Evolutionary conservation across 2,329 filamentous ascomycete species (phyloP).

Genomic region (Neopestalotiopsis sp.): DNA sequence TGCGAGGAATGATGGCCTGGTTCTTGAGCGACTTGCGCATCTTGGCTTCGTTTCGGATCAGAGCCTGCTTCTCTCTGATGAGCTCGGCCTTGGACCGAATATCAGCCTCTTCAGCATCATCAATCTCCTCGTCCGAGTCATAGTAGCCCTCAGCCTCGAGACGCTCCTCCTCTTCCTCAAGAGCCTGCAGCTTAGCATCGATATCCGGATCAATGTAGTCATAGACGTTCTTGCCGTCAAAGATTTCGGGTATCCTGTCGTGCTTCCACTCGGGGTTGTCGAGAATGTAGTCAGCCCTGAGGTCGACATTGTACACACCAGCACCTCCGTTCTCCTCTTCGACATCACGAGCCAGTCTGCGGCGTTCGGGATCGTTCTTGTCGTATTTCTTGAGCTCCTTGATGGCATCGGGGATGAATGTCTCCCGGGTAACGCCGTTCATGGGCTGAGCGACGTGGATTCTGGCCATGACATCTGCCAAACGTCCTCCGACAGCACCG

Average conservation of each 20-base stretch:
- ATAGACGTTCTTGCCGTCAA: conserved; percentile 96
- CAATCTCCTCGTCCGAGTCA: conserved; percentile 80
- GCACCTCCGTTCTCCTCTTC: conserved; percentile 93
- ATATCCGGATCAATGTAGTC: conserved; percentile 98
- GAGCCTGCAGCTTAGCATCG: conserved; percentile 85
- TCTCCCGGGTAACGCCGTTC: conserved; percentile 77
- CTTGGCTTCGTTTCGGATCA: conserved; percentile 92
- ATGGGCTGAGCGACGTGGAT: conserved; percentile 98
- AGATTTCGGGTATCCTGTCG: conserved; percentile 92
- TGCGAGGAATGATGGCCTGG: conserved; percentile 88
- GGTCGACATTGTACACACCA: conserved; percentile 93
- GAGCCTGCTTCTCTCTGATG: conserved; percentile 91
- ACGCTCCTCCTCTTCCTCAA: conserved; percentile 95
- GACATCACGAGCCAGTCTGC: conserved; percentile 80
- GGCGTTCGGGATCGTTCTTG: conserved; percentile 85
- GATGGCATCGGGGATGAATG: conserved; percentile 86
- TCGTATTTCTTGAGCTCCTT: conserved; percentile 87
- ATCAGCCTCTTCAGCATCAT: conserved; percentile 88
- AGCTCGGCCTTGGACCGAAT: conserved; percentile 90
- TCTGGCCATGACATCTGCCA: conserved; percentile 88
- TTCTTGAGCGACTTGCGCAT: conserved; percentile 99
- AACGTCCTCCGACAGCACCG: conserved; percentile 78
- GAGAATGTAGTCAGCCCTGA: conserved; percentile 87
- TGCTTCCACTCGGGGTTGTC: conserved; percentile 93
- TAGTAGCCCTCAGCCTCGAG: conserved; percentile 93